Evolutionary conservation across 192 early-diverging fungal genomes (phyloP).

Genomic region (Entomortierella lignicola): DNA sequence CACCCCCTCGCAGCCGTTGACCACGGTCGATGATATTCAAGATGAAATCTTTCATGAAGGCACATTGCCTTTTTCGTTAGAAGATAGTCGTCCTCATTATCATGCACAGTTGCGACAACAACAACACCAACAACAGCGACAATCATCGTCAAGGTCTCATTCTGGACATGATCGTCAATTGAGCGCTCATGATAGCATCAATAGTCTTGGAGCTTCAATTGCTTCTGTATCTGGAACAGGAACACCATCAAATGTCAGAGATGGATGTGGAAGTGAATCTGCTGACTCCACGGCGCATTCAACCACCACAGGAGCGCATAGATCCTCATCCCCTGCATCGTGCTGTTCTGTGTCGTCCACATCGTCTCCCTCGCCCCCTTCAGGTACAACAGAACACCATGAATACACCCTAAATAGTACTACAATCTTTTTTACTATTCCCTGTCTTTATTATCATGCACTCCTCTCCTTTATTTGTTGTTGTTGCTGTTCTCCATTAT

Average conservation of each 20-base stretch:
- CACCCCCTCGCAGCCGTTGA: conserved; percentile 15
- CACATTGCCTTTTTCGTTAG: not conserved
- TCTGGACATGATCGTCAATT: conserved; percentile 12
- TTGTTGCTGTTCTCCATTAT: too few relatives aligned
- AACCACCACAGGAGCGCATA: conserved; percentile 25
- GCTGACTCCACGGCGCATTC: conserved; percentile 33
- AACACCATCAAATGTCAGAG: not conserved
- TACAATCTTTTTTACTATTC: not conserved
- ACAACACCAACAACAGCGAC: conserved; percentile 5
- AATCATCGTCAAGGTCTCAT: not conserved
- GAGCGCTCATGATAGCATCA: not conserved
- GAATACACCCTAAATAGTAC: not conserved
- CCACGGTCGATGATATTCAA: not conserved
- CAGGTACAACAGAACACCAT: conserved; percentile 18
- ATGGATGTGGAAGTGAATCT: conserved; percentile 25
- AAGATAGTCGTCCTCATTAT: conserved; percentile 12
- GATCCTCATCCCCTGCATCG: conserved; percentile 37
- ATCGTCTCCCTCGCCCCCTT: conserved; percentile 35
- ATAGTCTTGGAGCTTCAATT: not conserved
- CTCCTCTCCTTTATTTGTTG: not conserved
- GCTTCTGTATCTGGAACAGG: not conserved
- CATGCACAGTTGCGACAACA: conserved; percentile 17
- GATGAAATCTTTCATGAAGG: not conserved
- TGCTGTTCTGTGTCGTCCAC: conserved; percentile 16
- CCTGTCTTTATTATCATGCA: conserved; percentile 28